Conservation (phyloP, 2,329 filamentous ascomycete genomes). For the Sporothrix schenckii region DNA sequence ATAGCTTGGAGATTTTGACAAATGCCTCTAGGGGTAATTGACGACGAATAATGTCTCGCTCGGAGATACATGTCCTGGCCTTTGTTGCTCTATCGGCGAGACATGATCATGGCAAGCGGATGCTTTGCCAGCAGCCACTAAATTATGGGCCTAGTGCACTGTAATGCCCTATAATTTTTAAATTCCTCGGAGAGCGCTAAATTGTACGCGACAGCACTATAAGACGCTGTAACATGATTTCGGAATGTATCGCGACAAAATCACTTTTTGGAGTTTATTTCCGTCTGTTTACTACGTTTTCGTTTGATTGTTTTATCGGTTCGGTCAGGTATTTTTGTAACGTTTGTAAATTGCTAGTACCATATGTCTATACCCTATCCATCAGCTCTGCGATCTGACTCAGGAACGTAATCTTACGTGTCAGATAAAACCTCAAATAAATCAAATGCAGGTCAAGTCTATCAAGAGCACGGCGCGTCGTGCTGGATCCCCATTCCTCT, state of each 20-base stretch:
- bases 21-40: too few species aligned
- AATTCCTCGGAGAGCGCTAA: not conserved
- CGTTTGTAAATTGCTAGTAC: not conserved
- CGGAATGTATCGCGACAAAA: not conserved
- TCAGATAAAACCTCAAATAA: not conserved
- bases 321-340: not conserved
- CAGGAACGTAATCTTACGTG: not conserved
- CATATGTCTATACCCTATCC: not conserved
- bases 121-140: not conserved
- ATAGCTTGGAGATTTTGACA: too few species aligned
- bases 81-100: not conserved
- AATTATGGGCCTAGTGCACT: not conserved
- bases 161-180: not conserved
- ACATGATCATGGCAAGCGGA: not conserved
- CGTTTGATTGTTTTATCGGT: not conserved
- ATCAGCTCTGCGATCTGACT: not conserved
- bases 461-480: not conserved
- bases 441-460: not conserved
- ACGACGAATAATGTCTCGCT: too few species aligned
- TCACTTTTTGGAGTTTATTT: not conserved
- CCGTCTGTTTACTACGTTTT: not conserved
- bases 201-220: not conserved
- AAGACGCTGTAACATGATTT: not conserved
- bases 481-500: not conserved
- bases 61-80: too few species aligned